Conservation (phyloP, 805 yeast species). For the Saccharomycopsis amapae region DNA sequence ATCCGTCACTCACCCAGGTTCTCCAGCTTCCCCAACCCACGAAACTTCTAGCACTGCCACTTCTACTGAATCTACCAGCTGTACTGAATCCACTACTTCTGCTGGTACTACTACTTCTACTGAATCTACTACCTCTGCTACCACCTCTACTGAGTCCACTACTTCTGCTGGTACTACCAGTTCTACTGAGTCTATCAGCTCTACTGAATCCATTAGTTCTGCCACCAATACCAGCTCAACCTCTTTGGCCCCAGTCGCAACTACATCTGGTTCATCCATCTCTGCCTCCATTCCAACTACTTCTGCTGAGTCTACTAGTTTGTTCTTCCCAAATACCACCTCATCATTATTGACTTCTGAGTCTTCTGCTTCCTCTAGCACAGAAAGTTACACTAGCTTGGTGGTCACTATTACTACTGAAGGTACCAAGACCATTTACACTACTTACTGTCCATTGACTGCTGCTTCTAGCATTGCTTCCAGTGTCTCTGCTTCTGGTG, state of each 20-base stretch:
- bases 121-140: conserved; percentile 10
- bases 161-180: background rate
- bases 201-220: background rate
- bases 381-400: no score
- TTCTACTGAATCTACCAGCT: background rate
- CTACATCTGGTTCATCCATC: conserved; percentile 2
- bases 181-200: background rate
- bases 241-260: no score
- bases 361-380: background rate
- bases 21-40: conserved; percentile 3
- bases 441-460: conserved; percentile 26
- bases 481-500: conserved; percentile 1
- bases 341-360: background rate
- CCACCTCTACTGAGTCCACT: conserved; percentile 14
- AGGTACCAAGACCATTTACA: conserved; percentile 21
- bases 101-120: conserved; percentile 20
- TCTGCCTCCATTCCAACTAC: background rate
- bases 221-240: background rate
- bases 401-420: conserved; percentile 1
- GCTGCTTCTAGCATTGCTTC: conserved; percentile 14
- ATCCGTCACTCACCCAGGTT: background rate
- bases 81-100: conserved; percentile 12
- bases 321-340: background rate
- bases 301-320: background rate
- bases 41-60: background rate